Percentiles rank a stretch among this genome's conserved stretches.
Evolutionary conservation across 1,139 yeast genomes (phyloP).

Genomic region (Yamadazyma jaroonii): DNA sequence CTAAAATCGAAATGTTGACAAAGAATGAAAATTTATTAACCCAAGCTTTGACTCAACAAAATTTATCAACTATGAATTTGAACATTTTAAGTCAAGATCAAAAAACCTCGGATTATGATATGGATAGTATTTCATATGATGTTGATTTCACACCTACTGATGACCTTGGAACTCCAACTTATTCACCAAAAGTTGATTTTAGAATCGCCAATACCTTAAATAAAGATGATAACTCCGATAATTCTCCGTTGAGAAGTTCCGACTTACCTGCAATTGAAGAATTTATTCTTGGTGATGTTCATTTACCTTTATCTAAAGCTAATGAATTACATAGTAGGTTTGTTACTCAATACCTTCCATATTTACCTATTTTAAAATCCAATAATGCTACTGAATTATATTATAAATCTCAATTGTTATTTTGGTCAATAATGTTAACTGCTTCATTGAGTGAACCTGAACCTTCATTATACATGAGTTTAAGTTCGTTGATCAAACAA

Average conservation of each 20-base stretch:
- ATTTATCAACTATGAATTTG: slow-evolving; percentile 18
- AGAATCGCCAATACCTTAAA: slow-evolving; percentile 6
- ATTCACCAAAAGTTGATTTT: slow-evolving; percentile 5
- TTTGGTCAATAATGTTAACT: slow-evolving; percentile 88
- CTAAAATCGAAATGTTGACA: slow-evolving; percentile 73
- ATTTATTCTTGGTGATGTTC: slow-evolving; percentile 73
- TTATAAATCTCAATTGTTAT: slow-evolving; percentile 76
- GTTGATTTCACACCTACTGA: slow-evolving; percentile 6
- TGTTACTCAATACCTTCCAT: slow-evolving; percentile 66
- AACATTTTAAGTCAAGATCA: slow-evolving; percentile 3
- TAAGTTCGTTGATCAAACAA: slow-evolving; percentile 78
- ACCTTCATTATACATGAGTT: slow-evolving; percentile 73
- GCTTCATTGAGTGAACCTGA: slow-evolving; percentile 87
- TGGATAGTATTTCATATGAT: not conserved
- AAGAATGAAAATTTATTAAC: slow-evolving; percentile 68
- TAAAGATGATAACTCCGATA: slow-evolving; percentile 16
- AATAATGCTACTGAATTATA: slow-evolving; percentile 73
- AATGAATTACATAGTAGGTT: slow-evolving; percentile 69
- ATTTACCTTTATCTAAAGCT: slow-evolving; percentile 64
- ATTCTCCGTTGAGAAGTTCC: slow-evolving; percentile 19
- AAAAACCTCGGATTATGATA: not conserved
- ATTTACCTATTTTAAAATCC: slow-evolving; percentile 74
- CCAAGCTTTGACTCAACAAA: slow-evolving; percentile 54
- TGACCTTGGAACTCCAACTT: slow-evolving; percentile 6
- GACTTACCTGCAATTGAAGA: slow-evolving; percentile 33